Conservation (phyloP, 129 eudicot species). For the Calendula officinalis region DNA sequence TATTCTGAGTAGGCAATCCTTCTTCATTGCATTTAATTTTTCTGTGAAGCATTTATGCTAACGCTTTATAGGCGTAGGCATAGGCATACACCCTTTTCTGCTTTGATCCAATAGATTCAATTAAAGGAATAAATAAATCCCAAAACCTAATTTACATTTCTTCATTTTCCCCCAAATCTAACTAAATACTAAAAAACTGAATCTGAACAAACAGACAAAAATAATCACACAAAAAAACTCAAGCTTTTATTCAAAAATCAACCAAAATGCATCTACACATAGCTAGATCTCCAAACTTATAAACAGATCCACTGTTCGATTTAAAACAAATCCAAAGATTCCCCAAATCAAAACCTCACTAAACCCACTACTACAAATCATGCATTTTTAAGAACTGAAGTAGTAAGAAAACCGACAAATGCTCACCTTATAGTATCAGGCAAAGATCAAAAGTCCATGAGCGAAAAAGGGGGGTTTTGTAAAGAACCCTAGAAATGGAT, state of each 20-base stretch:
- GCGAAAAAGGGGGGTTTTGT: constrained; percentile 23
- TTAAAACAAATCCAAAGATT: constrained; percentile 28
- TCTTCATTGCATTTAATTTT: not conserved
- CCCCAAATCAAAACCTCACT: constrained; percentile 5
- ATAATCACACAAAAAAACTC: not conserved
- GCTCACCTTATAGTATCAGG: constrained; percentile 33
- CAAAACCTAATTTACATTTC: constrained; percentile 29
- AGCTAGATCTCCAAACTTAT: constrained; percentile 50
- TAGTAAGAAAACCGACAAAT: constrained; percentile 8
- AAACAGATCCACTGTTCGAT: constrained; percentile 48
- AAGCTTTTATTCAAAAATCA: constrained; percentile 2
- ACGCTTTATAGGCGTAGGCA: constrained; percentile 2
- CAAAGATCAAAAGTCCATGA: constrained; percentile 38
- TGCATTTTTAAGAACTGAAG: constrained; percentile 26
- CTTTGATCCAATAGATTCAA: constrained; percentile 23
- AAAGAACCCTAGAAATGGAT: constrained; percentile 29
- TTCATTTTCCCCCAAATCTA: constrained; percentile 9
- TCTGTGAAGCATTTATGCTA: not conserved
- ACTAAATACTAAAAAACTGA: constrained; percentile 16
- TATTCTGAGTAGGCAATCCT: constrained; percentile 13
- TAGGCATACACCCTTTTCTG: constrained; percentile 10
- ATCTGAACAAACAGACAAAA: constrained; percentile 15
- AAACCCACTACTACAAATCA: constrained; percentile 24
- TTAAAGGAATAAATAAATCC: constrained; percentile 8
- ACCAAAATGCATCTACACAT: constrained; percentile 21